phyloP scores from a whole-genome alignment of 495 filamentous ascomycete genomes.

The Diplogelasinospora grovesii region DNA sequence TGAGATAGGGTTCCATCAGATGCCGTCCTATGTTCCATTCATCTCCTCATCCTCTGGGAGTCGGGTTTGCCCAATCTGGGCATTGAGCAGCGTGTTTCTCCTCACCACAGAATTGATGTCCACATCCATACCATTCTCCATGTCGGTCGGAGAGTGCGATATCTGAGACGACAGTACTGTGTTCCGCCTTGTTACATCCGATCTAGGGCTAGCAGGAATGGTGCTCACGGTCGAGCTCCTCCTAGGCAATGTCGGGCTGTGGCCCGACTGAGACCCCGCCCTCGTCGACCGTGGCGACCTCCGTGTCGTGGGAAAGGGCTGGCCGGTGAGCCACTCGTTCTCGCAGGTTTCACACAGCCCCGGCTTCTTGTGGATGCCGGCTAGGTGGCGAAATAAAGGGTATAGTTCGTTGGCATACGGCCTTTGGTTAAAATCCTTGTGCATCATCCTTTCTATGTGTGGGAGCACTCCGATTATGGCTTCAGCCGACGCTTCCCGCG shows the following conservation, averaged over 20 bases:
- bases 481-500: constrained; percentile 8
- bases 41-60: too few relatives aligned
- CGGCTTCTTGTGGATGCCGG: constrained; percentile 15
- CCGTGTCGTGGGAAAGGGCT: constrained; percentile 4
- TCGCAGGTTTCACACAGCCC: constrained; percentile 23
- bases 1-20: too few relatives aligned
- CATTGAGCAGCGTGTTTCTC: background rate
- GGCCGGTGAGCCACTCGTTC: constrained; percentile 18
- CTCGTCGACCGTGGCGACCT: constrained; percentile 5
- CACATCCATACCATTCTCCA: background rate
- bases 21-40: too few relatives aligned
- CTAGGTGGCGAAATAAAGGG: constrained; percentile 23
- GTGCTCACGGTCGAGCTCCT: too few relatives aligned
- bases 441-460: constrained; percentile 24
- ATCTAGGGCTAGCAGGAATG: constrained; percentile 4
- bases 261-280: too few relatives aligned
- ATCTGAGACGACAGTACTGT: background rate
- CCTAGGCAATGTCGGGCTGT: constrained; percentile 12
- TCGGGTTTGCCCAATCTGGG: too few relatives aligned
- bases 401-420: constrained; percentile 24
- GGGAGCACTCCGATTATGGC: constrained; percentile 20
- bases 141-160: constrained; percentile 2
- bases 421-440: constrained; percentile 10
- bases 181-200: constrained; percentile 3
- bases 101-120: background rate